These are phyloP conservation scores for Trichoderma sp. DNA, from an alignment of 2,329 filamentous ascomycete species.

Conservation along the genomic window DNA sequence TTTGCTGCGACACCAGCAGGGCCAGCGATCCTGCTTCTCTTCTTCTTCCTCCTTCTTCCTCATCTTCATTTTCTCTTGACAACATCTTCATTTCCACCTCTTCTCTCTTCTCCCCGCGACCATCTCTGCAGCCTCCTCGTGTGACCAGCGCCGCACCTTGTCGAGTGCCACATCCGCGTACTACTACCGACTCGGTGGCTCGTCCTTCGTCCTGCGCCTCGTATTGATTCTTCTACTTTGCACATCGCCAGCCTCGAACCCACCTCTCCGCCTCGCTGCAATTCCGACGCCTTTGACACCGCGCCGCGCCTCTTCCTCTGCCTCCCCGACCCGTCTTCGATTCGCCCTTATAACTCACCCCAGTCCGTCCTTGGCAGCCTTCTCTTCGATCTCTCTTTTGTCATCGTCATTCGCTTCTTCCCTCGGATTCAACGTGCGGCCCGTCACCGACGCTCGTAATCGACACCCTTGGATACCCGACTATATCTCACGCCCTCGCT, in stretches of 20 bases:
- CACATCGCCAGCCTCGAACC: not conserved
- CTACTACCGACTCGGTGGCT: not conserved
- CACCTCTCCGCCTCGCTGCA: not conserved
- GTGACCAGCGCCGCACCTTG: slow-evolving; percentile 20
- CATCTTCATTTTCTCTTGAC: too few relatives aligned
- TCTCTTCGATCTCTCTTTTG: slow-evolving; percentile 16
- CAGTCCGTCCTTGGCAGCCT: slow-evolving; percentile 16
- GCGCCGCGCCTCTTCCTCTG: slow-evolving; percentile 8
- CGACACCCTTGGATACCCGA: slow-evolving; percentile 6
- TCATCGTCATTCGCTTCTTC: not conserved
- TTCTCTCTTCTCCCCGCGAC: slow-evolving; percentile 3
- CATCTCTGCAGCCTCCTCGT: slow-evolving; percentile 4
- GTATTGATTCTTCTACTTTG: slow-evolving; percentile 11
- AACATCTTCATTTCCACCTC: too few relatives aligned
- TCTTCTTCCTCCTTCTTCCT: not conserved
- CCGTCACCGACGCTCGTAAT: slow-evolving; percentile 12
- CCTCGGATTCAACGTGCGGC: slow-evolving; percentile 11
- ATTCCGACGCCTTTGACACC: slow-evolving; percentile 19
- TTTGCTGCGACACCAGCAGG: slow-evolving; percentile 1
- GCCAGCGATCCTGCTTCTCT: slow-evolving; percentile 3
- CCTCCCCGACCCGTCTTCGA: slow-evolving; percentile 12
- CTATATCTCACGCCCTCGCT: slow-evolving; percentile 1
- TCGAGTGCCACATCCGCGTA: slow-evolving; percentile 3
- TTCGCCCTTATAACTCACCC: slow-evolving; percentile 22
- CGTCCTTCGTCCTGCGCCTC: slow-evolving; percentile 8